Conservation (phyloP, 2,329 filamentous ascomycete genomes). For the Pleurostoma richardsiae region DNA sequence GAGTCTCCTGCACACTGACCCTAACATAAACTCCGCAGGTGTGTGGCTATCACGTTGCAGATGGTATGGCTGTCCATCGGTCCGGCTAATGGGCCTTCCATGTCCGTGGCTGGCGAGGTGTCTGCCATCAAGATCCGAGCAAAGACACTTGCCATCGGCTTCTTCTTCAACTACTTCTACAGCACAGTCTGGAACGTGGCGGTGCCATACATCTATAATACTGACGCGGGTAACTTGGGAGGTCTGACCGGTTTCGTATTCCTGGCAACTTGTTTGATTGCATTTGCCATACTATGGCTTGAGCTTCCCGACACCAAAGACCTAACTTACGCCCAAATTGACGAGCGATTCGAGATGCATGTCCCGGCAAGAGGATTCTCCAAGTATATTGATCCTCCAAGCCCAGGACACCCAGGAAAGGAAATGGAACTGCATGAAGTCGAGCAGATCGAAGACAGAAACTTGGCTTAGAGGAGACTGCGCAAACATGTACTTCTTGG, state of each 20-base stretch:
- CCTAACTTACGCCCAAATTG: conserved; percentile 1
- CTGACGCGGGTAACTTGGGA: background rate
- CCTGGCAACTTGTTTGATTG: conserved; percentile 1
- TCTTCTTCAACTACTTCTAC: conserved; percentile 6
- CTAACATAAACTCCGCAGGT: background rate
- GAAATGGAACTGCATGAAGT: too few relatives aligned
- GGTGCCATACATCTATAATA: conserved; percentile 4
- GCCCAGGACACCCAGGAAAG: too few relatives aligned
- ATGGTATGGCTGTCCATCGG: conserved; percentile 5
- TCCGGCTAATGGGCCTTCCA: conserved; percentile 2
- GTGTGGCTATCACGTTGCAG: conserved; percentile 2
- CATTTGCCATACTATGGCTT: conserved; percentile 2
- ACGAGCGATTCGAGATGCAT: conserved; percentile 1
- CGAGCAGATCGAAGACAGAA: too few relatives aligned
- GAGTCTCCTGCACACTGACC: too few relatives aligned
- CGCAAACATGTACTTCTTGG: too few relatives aligned
- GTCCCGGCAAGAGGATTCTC: background rate
- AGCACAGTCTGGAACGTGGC: conserved; percentile 3
- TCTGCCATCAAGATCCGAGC: conserved; percentile 2
- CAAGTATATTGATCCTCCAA: too few relatives aligned
- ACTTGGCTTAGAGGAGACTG: too few relatives aligned
- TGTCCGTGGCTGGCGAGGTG: conserved; percentile 2
- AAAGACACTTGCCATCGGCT: conserved; percentile 3
- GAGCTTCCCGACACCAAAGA: conserved; percentile 5
- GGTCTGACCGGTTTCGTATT: conserved; percentile 3